Evolutionary conservation across 73 alveolate genomes (phyloP).

Genomic region (Paraurostyla sp.): DNA sequence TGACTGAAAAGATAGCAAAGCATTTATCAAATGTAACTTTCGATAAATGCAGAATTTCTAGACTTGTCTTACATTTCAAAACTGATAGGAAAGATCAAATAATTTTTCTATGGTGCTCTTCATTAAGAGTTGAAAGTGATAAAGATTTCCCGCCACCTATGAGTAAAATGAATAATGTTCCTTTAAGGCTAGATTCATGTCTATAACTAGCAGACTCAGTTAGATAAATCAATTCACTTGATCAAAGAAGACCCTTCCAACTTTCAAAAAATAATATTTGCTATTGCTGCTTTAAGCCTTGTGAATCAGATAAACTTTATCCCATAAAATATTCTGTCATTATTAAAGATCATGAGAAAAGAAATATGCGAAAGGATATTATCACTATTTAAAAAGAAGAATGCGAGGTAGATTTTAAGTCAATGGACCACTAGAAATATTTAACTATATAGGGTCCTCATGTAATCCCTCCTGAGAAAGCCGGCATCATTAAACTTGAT

Average conservation of each 20-base stretch:
- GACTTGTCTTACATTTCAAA: constrained; percentile 91
- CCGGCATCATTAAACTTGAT: constrained; percentile 27
- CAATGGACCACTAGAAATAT: constrained; percentile 4
- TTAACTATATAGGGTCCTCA: constrained; percentile 26
- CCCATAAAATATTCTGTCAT: constrained; percentile 18
- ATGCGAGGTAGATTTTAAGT: neutral
- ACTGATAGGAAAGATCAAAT: constrained; percentile 84
- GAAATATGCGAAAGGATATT: constrained; percentile 23
- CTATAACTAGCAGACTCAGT: constrained; percentile 1
- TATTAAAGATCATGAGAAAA: constrained; percentile 38
- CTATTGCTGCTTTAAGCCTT: constrained; percentile 14
- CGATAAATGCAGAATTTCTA: constrained; percentile 80
- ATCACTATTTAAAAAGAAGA: neutral
- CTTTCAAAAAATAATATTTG: neutral
- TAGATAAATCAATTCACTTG: neutral
- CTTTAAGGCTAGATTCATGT: constrained; percentile 35
- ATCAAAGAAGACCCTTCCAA: neutral
- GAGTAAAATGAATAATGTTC: constrained; percentile 7
- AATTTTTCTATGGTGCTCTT: constrained; percentile 90
- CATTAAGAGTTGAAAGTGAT: constrained; percentile 71
- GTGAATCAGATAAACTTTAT: constrained; percentile 9
- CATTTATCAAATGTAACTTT: constrained; percentile 91
- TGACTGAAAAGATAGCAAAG: constrained; percentile 85
- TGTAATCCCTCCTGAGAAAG: constrained; percentile 35
- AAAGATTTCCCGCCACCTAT: constrained; percentile 15